Base-by-base conservation (phyloP, 2,329 filamentous ascomycete species). In the Colletotrichum sp. region DNA sequence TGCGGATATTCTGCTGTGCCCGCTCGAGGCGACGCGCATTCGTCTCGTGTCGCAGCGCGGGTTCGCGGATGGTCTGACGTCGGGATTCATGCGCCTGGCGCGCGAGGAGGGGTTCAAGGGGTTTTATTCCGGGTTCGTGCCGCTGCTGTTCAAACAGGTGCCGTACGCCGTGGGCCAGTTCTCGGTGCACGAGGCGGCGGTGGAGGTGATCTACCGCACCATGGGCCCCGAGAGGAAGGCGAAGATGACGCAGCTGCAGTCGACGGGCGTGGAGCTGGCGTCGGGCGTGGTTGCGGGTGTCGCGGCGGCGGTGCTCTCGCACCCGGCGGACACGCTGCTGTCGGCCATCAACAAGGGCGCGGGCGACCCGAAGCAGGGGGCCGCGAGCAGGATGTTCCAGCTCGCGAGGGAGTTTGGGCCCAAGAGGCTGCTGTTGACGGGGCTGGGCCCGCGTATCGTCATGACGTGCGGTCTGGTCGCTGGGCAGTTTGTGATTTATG, bases 131-230 rank as follows among this genome's bases (percentile, higher is more conserved):
- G 95, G 95, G 77, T 97, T 98, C 85, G 93, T 95, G 66, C 94
- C 94, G 33, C 92, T 96, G 78, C 89, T 95, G 77, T 95, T 94
- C 86, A 96, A 96, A 86, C 94, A 97, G 89, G 93, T 98, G 69
- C 95, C 95, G 21, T 98, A 97, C 87, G 97, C 95, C 78, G 95
- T 98, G 86, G 92, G 95, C 83, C 97, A 98, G 88, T 98, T 98
- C 88, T 94, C 96, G 78, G 95, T 96, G 69, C 97, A 95, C 88
- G 95, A 98, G 87, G 96, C 94, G 80, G 94, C 93, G 79, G 92
- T 94, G 80, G 95, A 98, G 85, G 81, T 89, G 78, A 90, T 96
- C 83, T 98, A 92, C 88, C 87, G 88, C 71, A 73, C 84, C 69
- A 88, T 97, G 81, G 94, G 96, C 81, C 87, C 86, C 16, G 87